Evolutionary conservation across 805 yeast genomes (phyloP), one percentile per base, ranked within the genome.

Genomic region (Clavispora santaluciae): DNA sequence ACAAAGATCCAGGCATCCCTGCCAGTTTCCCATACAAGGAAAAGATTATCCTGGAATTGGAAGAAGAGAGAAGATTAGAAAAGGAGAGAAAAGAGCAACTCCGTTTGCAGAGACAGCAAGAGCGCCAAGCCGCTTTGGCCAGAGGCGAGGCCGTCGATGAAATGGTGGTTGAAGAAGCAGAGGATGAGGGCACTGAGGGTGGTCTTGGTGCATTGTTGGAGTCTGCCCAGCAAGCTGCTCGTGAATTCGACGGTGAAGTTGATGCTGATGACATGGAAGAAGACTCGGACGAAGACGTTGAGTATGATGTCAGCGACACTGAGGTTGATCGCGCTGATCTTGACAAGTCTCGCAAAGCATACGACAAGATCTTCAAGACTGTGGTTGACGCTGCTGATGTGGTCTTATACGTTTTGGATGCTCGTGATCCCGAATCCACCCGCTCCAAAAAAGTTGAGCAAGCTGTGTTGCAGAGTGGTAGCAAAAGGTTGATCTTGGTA

Each of bases 401-500:
- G 40, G 72, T 91, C 15, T 72, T 90, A 41, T 91, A 93, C 57
- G 96, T 91, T n/a, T 69, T 91, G 57, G 99, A 91, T 66, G 96
- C 99, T 1, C 82, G 99, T 64, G 96, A 93, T 64, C 99, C 99
- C 41, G 95, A 87, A 63, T 82, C 88, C 15, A 91, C 98, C 3
- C 79, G 99, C 58, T 89, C 97, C 7, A 79, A 81, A 60, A 87
- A 80, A 59, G 90, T 93, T 31, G 99, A 93, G 70, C 85, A 87
- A 60, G 86, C 95, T 3, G 88, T 93, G 35, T 66, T 90, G 45
- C 83, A 82, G 56, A 77, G 79, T 53, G 85, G 86, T 45, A 80
- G 81, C 39, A 93, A 93, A 64, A 78, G 97, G 57, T 73, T 93
- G 48, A 86, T 93, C 41, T 77, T 89, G 52, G 77, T 91, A 34